Percentiles rank a stretch among this genome's conserved stretches.
Conservation (phyloP, 805 yeast species). For the Myxozyma vanderwaltii region DNA sequence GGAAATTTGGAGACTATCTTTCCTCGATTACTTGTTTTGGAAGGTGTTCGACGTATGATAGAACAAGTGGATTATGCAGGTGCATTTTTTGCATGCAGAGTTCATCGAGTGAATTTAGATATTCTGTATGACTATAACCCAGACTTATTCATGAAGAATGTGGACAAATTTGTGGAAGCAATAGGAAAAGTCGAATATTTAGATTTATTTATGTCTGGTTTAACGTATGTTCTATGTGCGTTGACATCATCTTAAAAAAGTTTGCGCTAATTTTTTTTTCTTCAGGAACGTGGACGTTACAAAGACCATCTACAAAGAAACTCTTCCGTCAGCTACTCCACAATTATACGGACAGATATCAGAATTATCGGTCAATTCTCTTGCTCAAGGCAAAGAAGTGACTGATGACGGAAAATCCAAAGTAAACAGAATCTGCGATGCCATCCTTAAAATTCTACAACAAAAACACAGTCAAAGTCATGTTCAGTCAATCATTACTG, state of each 20-base stretch:
- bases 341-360: slow-evolving; percentile 31
- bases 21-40: slow-evolving; percentile 88
- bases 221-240: slow-evolving; percentile 39
- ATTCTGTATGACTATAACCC: slow-evolving; percentile 87
- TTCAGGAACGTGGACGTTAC: slow-evolving; percentile 80
- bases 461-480: slow-evolving; percentile 56
- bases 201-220: slow-evolving; percentile 83
- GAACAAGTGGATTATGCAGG: slow-evolving; percentile 56
- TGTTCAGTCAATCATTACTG: slow-evolving; percentile 79
- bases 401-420: slow-evolving; percentile 44
- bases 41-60: slow-evolving; percentile 76
- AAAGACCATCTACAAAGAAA: slow-evolving; percentile 77
- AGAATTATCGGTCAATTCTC: background rate
- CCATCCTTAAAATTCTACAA: slow-evolving; percentile 59
- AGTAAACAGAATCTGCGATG: slow-evolving; percentile 75
- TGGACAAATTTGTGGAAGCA: slow-evolving; percentile 69
- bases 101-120: slow-evolving; percentile 89
- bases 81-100: slow-evolving; percentile 85
- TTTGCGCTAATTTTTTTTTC: background rate
- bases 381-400: background rate
- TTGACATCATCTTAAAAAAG: background rate
- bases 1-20: slow-evolving; percentile 93
- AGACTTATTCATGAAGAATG: slow-evolving; percentile 59
- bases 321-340: slow-evolving; percentile 43
- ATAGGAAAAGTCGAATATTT: slow-evolving; percentile 72